These are phyloP conservation scores for Phytophthora sp. DNA, from an alignment of 352 stramenopile species.

Conservation along the genomic window DNA sequence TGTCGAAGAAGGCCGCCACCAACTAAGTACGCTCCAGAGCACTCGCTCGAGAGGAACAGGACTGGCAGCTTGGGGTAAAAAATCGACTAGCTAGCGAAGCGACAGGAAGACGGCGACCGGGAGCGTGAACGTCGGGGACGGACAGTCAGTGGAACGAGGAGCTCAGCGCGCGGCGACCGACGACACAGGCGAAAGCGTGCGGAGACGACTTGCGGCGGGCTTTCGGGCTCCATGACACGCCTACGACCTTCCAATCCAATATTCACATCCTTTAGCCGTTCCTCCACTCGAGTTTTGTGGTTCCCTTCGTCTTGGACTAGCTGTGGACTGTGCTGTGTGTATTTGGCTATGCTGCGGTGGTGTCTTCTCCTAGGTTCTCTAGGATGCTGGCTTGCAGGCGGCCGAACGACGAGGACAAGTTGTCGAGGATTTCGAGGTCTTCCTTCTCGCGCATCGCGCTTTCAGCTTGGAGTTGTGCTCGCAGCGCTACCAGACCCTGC, in stretches of 20 bases:
- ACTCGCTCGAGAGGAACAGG: constrained; percentile 25
- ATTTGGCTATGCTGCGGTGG: constrained; percentile 9
- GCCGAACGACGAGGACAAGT: constrained; percentile 75
- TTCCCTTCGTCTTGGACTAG: constrained; percentile 11
- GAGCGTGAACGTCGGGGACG: constrained; percentile 24
- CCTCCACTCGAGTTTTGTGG: constrained; percentile 21
- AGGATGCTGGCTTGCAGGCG: constrained; percentile 83
- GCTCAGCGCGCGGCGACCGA: constrained; percentile 7
- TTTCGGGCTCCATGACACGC: constrained; percentile 19
- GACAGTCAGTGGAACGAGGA: constrained; percentile 22
- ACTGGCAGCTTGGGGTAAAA: constrained; percentile 49
- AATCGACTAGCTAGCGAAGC: constrained; percentile 39
- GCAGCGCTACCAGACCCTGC: constrained; percentile 56
- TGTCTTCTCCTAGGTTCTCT: constrained; percentile 77
- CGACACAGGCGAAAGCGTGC: constrained; percentile 26
- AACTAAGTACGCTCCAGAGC: constrained; percentile 68
- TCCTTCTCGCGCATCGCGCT: constrained; percentile 56
- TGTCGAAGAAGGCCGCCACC: constrained; percentile 91
- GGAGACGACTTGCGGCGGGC: constrained; percentile 8
- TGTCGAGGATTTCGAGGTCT: constrained; percentile 84
- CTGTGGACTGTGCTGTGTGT: neutral
- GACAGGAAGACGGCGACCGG: constrained; percentile 34
- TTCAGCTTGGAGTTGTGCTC: constrained; percentile 61
- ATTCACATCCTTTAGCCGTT: constrained; percentile 46
- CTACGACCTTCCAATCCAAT: constrained; percentile 48